phyloP scores from a whole-genome alignment of 768 basidiomycete genomes.

The Boletus subcaerulescens region DNA sequence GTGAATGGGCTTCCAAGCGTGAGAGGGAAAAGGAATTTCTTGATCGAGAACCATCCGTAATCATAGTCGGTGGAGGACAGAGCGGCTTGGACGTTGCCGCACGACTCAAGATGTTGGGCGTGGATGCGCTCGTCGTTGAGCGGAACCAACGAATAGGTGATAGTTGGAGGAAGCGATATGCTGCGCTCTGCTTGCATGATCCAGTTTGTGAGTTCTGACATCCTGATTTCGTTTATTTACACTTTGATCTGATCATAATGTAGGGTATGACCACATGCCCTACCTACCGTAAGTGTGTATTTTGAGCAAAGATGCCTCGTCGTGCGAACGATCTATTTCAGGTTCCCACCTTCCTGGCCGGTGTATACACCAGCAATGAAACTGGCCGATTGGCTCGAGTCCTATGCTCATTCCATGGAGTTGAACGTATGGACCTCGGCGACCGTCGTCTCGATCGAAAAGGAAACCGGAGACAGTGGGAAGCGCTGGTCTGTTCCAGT shows the following conservation, averaged over 20 bases:
- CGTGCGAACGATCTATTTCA: slow-evolving; percentile 14
- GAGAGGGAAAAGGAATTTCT: slow-evolving; percentile 27
- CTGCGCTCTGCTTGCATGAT: slow-evolving; percentile 30
- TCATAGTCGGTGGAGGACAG: slow-evolving; percentile 53
- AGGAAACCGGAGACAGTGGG: slow-evolving; percentile 30
- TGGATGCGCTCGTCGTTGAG: slow-evolving; percentile 23
- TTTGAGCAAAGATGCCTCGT: not conserved
- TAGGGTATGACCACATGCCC: slow-evolving; percentile 48
- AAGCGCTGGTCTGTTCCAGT: slow-evolving; percentile 45
- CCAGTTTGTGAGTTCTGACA: slow-evolving; percentile 28
- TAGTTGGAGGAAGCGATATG: slow-evolving; percentile 32
- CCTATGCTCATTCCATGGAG: slow-evolving; percentile 57
- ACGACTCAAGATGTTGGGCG: slow-evolving; percentile 39
- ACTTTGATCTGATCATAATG: not conserved
- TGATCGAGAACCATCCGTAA: slow-evolving; percentile 47
- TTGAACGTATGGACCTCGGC: slow-evolving; percentile 64
- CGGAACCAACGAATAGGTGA: slow-evolving; percentile 28
- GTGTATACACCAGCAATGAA: slow-evolving; percentile 52
- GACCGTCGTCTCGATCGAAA: slow-evolving; percentile 24
- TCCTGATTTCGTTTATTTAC: not conserved
- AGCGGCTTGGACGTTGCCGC: slow-evolving; percentile 56
- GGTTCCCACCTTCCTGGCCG: slow-evolving; percentile 61
- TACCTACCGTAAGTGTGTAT: slow-evolving; percentile 48
- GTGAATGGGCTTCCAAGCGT: slow-evolving; percentile 31
- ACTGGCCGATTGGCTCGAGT: slow-evolving; percentile 68